Conservation (phyloP, 441 rosid species). For the Hura crepitans region DNA sequence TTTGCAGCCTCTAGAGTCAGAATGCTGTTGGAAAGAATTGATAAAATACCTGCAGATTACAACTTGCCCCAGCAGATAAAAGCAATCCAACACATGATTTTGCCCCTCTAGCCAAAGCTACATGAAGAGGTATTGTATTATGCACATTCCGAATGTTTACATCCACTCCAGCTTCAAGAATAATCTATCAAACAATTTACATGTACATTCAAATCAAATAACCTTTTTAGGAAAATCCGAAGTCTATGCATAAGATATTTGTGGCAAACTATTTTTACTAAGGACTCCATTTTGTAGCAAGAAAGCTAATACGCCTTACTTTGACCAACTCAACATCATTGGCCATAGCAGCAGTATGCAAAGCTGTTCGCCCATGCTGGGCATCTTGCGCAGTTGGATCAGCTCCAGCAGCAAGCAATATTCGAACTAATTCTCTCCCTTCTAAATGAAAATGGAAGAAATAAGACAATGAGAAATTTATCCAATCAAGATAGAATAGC, state of each 20-base stretch:
- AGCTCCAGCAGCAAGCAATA: constrained; percentile 93
- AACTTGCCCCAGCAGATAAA: constrained; percentile 81
- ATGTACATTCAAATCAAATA: constrained; percentile 8
- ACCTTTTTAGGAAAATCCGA: background rate
- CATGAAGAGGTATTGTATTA: constrained; percentile 89
- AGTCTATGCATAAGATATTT: background rate
- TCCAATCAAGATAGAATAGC: background rate
- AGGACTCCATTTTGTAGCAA: constrained; percentile 16
- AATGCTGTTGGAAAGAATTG: background rate
- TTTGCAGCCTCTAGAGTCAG: constrained; percentile 7
- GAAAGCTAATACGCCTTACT: constrained; percentile 43
- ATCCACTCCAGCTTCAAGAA: constrained; percentile 96
- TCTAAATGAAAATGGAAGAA: constrained; percentile 42
- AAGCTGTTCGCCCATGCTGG: constrained; percentile 84
- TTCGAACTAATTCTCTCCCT: constrained; percentile 82
- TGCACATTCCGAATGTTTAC: constrained; percentile 83
- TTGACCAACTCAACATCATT: constrained; percentile 87
- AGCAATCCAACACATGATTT: constrained; percentile 86
- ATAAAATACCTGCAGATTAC: constrained; percentile 77
- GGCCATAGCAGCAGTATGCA: constrained; percentile 95
- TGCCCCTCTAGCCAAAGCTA: constrained; percentile 95
- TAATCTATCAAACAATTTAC: constrained; percentile 50
- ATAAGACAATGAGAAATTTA: constrained; percentile 8
- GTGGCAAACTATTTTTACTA: constrained; percentile 7
- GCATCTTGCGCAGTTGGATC: constrained; percentile 87